Evolutionary conservation across 768 basidiomycete species (phyloP), one percentile per base, ranked within the genome.

Genomic region (Boletus fagicola): DNA sequence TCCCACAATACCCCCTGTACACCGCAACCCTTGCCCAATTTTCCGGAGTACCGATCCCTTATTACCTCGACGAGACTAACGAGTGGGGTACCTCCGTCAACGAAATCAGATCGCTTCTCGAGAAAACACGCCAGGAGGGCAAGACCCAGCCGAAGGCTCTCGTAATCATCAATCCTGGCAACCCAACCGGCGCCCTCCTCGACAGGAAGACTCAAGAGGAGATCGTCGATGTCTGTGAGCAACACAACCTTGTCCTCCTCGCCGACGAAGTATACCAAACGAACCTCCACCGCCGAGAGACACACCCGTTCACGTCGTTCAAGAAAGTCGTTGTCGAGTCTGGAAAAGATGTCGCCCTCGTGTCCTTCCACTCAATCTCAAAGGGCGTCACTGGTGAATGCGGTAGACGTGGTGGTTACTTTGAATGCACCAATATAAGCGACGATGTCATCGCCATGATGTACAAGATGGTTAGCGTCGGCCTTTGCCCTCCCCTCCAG

Each of bases 191-290:
- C 42, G 84, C 88, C 5, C 80, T 96, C 50, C 82, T 99, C 12
- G 82, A 86, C 61, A 78, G 83, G 56, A 62, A 72, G 30, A 90
- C 89, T 22, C 90, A 94, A 79, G 76, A 80, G 55, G 76, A 81
- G 49, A 81, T 99, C 56, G 84, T 97, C n/a, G 74, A 83, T 28
- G 74, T 98, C 11, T 96, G 94, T 74, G 90, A 94, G 69, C 79
- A 89, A 62, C 78, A 98, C 74, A 77, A 78, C 8, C 85, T 99
- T 56, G 88, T 96, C 22, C 83, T 99, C 50, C 83, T 98, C 62
- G 96, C 96, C 0, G 96, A 99, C 73, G 96, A 99, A 73, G 96
- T 99, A n/a, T 98, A 99, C 80, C 96, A 99, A 74, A 77, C 76
- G 64, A 98, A 98, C 78, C 81, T 98, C 44, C 94, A 95, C 77